These are phyloP conservation scores for Paecilomyces sp. DNA, from an alignment of 2,329 filamentous ascomycete genomes.

Conservation along the genomic window DNA sequence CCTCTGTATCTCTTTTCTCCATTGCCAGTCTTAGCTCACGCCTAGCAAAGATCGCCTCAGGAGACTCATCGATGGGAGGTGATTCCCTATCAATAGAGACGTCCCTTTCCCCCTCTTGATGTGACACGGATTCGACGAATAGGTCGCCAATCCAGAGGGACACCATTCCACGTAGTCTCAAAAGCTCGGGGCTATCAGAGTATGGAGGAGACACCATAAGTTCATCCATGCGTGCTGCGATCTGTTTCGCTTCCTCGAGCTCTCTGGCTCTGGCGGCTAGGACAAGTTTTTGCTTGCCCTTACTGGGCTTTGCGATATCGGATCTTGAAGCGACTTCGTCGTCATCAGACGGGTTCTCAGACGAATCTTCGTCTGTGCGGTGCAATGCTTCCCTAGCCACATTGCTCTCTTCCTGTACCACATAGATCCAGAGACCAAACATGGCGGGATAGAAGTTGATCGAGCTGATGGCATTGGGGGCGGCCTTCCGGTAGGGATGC, in stretches of 20 bases:
- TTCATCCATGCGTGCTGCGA: slow-evolving; percentile 64
- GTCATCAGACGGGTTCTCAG: slow-evolving; percentile 23
- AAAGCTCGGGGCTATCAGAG: slow-evolving; percentile 57
- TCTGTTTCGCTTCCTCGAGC: slow-evolving; percentile 51
- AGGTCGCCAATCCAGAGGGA: slow-evolving; percentile 71
- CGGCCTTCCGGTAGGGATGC: slow-evolving; percentile 60
- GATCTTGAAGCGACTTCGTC: slow-evolving; percentile 18
- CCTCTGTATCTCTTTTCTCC: slow-evolving; percentile 24
- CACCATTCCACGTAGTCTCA: slow-evolving; percentile 66
- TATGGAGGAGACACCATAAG: slow-evolving; percentile 65
- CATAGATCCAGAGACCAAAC: slow-evolving; percentile 74
- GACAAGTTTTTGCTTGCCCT: slow-evolving; percentile 28
- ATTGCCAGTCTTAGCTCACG: slow-evolving; percentile 25
- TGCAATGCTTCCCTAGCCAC: slow-evolving; percentile 33
- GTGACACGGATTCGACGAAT: slow-evolving; percentile 24
- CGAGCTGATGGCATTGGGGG: slow-evolving; percentile 55
- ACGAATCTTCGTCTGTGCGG: slow-evolving; percentile 12
- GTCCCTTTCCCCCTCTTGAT: slow-evolving; percentile 9
- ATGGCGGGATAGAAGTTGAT: slow-evolving; percentile 76
- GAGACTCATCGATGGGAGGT: slow-evolving; percentile 13
- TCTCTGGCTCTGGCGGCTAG: slow-evolving; percentile 43
- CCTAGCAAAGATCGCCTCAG: slow-evolving; percentile 21
- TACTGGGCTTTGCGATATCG: slow-evolving; percentile 15
- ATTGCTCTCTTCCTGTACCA: slow-evolving; percentile 56
- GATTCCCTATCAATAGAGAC: slow-evolving; percentile 9